A percentile compares a stretch with the other conserved stretches of the same genome.
Evolutionary conservation across 2,329 filamentous ascomycete genomes (phyloP).

Genomic region (Cadophora luteo-olivacea): DNA sequence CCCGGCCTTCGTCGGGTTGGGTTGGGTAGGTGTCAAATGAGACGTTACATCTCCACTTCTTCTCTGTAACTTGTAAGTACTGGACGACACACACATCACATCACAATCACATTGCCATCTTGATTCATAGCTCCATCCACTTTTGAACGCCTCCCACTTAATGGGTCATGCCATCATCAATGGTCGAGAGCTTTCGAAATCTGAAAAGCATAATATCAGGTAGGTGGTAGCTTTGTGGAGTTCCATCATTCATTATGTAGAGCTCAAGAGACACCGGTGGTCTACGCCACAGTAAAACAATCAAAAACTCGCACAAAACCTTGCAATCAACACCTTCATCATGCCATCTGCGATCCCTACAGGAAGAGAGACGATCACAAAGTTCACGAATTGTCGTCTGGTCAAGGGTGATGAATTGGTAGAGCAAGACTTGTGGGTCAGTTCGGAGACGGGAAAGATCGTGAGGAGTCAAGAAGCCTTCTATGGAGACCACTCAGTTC

Average conservation of each 20-base stretch:
- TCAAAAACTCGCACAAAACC: neutral
- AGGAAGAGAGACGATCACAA: conserved; percentile 69
- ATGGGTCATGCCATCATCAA: conserved; percentile 29
- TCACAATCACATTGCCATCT: conserved; percentile 12
- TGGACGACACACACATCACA: neutral
- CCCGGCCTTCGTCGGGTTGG: conserved; percentile 23
- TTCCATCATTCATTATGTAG: conserved; percentile 39
- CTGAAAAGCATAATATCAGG: conserved; percentile 30
- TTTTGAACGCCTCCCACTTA: conserved; percentile 24
- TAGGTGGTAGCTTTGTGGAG: conserved; percentile 22
- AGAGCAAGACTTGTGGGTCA: conserved; percentile 86
- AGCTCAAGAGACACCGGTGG: conserved; percentile 29
- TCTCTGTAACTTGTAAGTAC: conserved; percentile 10
- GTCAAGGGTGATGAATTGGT: conserved; percentile 72
- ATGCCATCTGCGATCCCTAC: conserved; percentile 50
- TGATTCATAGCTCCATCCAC: conserved; percentile 24
- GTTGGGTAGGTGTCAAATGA: conserved; percentile 25
- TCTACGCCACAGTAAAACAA: conserved; percentile 22
- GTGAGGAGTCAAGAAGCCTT: conserved; percentile 71
- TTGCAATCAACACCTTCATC: conserved; percentile 18
- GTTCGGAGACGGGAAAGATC: conserved; percentile 81
- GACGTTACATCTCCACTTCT: conserved; percentile 39
- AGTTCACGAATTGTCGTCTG: conserved; percentile 87
- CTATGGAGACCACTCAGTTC: conserved; percentile 71
- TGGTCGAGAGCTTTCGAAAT: conserved; percentile 18